Evolutionary conservation across 805 yeast species (phyloP), one percentile per base, ranked within the genome.

Genomic region (Torulaspora franciscae): DNA sequence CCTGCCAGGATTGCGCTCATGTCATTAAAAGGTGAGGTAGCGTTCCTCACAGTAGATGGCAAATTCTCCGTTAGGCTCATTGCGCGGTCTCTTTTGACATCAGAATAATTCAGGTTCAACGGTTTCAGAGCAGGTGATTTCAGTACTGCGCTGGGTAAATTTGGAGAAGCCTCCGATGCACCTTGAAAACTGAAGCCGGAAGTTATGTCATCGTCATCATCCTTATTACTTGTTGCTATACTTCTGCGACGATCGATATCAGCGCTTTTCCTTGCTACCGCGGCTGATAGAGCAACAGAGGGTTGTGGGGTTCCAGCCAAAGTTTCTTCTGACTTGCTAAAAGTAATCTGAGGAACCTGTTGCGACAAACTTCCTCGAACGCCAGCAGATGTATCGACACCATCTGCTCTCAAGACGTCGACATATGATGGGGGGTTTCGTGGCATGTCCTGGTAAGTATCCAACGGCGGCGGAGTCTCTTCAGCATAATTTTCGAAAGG

Each of bases 351-450:
- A 1, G 54, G 49, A 9, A 45, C 13, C 6, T 40, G 41, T 7
- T 35, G 36, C 10, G 10, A 27, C 14, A 27, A 8, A 15, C 29
- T 8, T 2, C 37, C 27, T 13, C 11, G 30, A 2, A 26, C 11
- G 17, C 27, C 24, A 6, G 13, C 24, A 15, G 37, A 29, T 4
- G 29, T 25, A 17, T 45, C 49, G 1, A 48, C 40, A 19, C 45
- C 43, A 37, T 48, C 52, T 23, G 42, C 46, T 26, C 54, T 52
- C 37, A 62, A 34, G 25, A 57, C 54, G 7, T 63, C 69, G n/a
- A 42, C 52, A 45, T 69, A 69, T 2, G 66, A 45, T 9, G 73
- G 73, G 10, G 72, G 72, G 24, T 60, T 45, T 29, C 38, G 37
- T 9, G 72, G 70, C 35, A 47, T 23, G 10, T 32, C 40, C 5